Base-by-base conservation (phyloP, 306 rosid genomes). In the Ammopiptanthus mongolicus region DNA sequence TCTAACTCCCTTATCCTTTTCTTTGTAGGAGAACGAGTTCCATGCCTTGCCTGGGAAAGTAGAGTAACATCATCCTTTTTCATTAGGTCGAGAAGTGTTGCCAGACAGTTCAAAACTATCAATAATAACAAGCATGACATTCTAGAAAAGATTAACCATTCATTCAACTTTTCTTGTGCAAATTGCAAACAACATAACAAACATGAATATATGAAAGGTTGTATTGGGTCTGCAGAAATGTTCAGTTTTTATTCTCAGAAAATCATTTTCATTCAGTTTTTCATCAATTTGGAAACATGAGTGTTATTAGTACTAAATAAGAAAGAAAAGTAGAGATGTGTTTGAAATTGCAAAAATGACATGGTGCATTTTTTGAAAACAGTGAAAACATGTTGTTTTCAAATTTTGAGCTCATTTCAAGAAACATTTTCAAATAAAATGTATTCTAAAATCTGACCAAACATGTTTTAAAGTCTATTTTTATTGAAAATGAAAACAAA, bases 11-110 rank as follows among this genome's bases (percentile, higher is more conserved):
- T 84, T 33, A 88, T 87, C 78, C 97, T 85, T 75, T 91, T 91
- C 83, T 91, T 88, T 0, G 98, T 95, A 1, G 97, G 98, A 65
- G 91, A 71, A 28, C 97, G 96, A 39, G 98, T 95, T 78, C 98
- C 98, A 73, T 95, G 98, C 81, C 98, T 95, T 12, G 97, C 93
- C 98, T 95, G 85, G 44, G 41, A 77, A 84, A 17, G 42, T 0
- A 60, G 66, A 84, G 23, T 65, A 67, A 50, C 73, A 82, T 17
- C 19, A 25, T 31, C 50, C 41, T 34, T 58, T 25, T 47, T 31
- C 52, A 29, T 61, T 36, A 50, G 21, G 47, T 25, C 4, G 11
- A 29, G 8, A 73, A 64, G 61, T 9, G 5, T 7, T 14, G 6
- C 66, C 51, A 74, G 37, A 61, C 47, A 21, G 17, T 10, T 44